These are phyloP conservation scores for Lipomyces orientalis DNA, from an alignment of 805 yeast genomes.

Conservation along the genomic window DNA sequence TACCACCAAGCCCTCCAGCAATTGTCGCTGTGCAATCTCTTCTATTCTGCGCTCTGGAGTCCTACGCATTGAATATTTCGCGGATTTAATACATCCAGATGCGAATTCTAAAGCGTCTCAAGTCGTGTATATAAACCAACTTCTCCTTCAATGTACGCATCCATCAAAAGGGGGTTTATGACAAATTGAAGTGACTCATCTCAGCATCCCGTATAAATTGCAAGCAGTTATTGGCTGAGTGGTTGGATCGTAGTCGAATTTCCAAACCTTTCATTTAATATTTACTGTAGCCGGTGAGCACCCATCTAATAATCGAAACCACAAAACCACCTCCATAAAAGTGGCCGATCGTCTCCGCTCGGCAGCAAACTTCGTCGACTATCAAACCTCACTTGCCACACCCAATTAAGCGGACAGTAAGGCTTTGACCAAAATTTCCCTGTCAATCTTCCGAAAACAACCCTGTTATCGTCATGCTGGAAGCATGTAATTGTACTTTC, in stretches of 20 bases:
- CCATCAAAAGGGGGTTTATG: no score
- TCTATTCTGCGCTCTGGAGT: no score
- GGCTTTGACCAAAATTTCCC: slow-evolving; percentile 75
- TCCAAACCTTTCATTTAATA: slow-evolving; percentile 20
- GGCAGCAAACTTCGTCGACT: slow-evolving; percentile 85
- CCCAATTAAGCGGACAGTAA: slow-evolving; percentile 77
- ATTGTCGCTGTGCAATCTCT: no score
- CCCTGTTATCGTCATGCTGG: slow-evolving; percentile 80
- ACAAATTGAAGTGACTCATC: no score
- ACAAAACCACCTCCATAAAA: slow-evolving; percentile 85
- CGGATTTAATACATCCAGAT: no score
- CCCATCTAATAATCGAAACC: neutral
- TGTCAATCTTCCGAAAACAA: slow-evolving; percentile 86
- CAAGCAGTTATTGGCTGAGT: no score
- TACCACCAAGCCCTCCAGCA: no score
- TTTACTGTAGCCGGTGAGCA: neutral
- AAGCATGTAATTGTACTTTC: slow-evolving; percentile 93
- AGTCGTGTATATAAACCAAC: no score
- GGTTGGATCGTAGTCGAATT: slow-evolving; percentile 32
- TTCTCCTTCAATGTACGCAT: no score
- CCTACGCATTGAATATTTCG: no score
- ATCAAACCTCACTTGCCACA: slow-evolving; percentile 94
- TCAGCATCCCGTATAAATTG: no score
- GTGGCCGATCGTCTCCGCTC: slow-evolving; percentile 76
- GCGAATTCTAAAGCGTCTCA: no score